Base-by-base conservation (phyloP, 2,329 filamentous ascomycete genomes). In the Neonectria ditissima region DNA sequence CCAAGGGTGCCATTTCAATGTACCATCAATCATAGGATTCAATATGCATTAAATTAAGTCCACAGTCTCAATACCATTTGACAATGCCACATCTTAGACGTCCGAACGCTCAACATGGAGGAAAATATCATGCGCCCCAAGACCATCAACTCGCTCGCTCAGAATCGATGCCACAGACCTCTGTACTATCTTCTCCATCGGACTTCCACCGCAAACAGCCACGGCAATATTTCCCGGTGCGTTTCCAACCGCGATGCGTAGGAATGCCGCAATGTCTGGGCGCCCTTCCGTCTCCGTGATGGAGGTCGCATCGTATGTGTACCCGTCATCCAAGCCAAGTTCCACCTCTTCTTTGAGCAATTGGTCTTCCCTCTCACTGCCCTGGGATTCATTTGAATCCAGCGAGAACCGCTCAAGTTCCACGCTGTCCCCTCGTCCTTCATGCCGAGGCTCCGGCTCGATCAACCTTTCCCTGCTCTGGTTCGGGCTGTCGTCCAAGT, bases 321-420 rank as follows among this genome's bases (percentile, higher is more conserved):
- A 65, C 1, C 39, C 62, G 0, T 67, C 59, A 4, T 69, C 65
- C 1, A 74, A 54, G 2, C 64, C 71, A 6, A 73, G 53, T 3
- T 71, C 71, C 8, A 63, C 66, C 10, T 73, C 71, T 10, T 73
- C 71, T 26, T 73, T 73, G 2, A 73, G 43, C 8, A 73, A 5
- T 16, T 71, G 71, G 3, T 67, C 69, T 3, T 65, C 68, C 20
- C 70, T 63, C 1, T 45, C 66, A 4, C 61, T 73, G 5, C 59
- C 67, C 1, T 55, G 63, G 0, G 71, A 71, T 0, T 52, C 24
- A 5, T 34, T 26, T 4, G 71, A 73, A 4, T 73, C 71, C 0
- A 73, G 48, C 0, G 71, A 73, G 24, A 73, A 71, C 1, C 71
- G 68, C 13, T 73, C 68, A 1, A 73, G 13, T 16, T 73, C 71